A percentile compares a stretch with the other conserved stretches of the same genome.
phyloP scores from a whole-genome alignment of 2,329 filamentous ascomycete species.

The Fusarium concolor region DNA sequence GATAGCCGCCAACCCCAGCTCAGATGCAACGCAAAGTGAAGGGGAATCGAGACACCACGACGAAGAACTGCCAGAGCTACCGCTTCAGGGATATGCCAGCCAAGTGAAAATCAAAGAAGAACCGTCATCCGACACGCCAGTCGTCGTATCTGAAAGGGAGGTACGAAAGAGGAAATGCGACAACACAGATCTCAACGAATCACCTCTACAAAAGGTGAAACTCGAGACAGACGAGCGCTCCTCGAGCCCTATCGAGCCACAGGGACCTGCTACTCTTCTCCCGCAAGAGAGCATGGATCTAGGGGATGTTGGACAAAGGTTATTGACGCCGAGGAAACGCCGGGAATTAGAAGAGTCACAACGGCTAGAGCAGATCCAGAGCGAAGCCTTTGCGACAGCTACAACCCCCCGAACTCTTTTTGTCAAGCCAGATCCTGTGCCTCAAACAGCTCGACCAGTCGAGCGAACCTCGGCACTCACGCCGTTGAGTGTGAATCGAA shows the following conservation, averaged over 20 bases:
- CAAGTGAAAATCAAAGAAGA: slow-evolving; percentile 59
- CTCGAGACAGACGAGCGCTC: slow-evolving; percentile 50
- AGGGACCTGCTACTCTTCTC: slow-evolving; percentile 44
- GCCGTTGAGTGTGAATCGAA: slow-evolving; percentile 53
- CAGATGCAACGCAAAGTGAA: slow-evolving; percentile 49
- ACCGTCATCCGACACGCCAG: slow-evolving; percentile 64
- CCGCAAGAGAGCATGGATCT: slow-evolving; percentile 71
- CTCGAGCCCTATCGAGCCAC: slow-evolving; percentile 47
- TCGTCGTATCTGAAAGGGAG: slow-evolving; percentile 63
- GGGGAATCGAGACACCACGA: slow-evolving; percentile 37
- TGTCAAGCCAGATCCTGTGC: slow-evolving; percentile 32
- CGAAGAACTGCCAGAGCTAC: slow-evolving; percentile 43
- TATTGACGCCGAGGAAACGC: slow-evolving; percentile 54
- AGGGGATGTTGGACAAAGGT: slow-evolving; percentile 49
- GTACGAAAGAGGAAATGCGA: slow-evolving; percentile 61
- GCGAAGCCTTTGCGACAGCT: slow-evolving; percentile 12
- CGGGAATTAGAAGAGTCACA: slow-evolving; percentile 41
- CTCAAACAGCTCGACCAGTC: slow-evolving; percentile 36
- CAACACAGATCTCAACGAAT: slow-evolving; percentile 38
- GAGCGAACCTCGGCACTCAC: slow-evolving; percentile 50
- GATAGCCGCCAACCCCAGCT: slow-evolving; percentile 26
- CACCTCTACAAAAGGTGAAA: slow-evolving; percentile 55
- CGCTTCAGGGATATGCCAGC: slow-evolving; percentile 1
- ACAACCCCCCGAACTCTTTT: slow-evolving; percentile 37
- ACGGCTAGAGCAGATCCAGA: slow-evolving; percentile 16